These are phyloP conservation scores for Tetrapisispora iriomotensis DNA, from an alignment of 805 yeast genomes.

Conservation along the genomic window DNA sequence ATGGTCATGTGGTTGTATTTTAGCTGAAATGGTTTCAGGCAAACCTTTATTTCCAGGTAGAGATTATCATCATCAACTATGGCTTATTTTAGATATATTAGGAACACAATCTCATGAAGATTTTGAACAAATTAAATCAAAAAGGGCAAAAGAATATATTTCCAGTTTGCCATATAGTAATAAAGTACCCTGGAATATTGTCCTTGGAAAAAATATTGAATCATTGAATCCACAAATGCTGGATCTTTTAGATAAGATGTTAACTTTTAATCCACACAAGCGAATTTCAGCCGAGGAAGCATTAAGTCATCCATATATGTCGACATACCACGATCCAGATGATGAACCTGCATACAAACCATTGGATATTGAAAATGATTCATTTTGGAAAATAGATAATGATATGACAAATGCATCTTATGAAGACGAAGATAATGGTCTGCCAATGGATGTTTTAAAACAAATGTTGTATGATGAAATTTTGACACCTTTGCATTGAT, in stretches of 20 bases:
- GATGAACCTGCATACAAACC: constrained; percentile 52
- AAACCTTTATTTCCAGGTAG: constrained; percentile 67
- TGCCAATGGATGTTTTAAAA: constrained; percentile 64
- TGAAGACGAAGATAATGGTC: constrained; percentile 65
- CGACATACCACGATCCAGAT: constrained; percentile 56
- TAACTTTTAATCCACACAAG: constrained; percentile 65
- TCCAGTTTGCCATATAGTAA: constrained; percentile 54
- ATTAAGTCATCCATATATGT: constrained; percentile 60
- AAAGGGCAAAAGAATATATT: constrained; percentile 70
- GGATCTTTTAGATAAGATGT: constrained; percentile 57
- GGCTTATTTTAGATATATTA: constrained; percentile 54
- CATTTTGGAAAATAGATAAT: constrained; percentile 35
- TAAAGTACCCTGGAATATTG: constrained; percentile 38
- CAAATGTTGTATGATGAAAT: constrained; percentile 72
- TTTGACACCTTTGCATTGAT: constrained; percentile 44
- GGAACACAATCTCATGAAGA: constrained; percentile 73
- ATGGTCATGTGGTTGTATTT: constrained; percentile 74
- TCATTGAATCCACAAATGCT: constrained; percentile 37
- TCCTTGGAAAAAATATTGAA: constrained; percentile 13
- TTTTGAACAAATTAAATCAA: constrained; percentile 60
- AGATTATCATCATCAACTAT: constrained; percentile 60
- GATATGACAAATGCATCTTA: constrained; percentile 19
- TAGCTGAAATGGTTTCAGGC: constrained; percentile 56
- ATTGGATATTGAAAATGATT: constrained; percentile 26
- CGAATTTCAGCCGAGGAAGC: constrained; percentile 70